Evolutionary conservation across 805 yeast genomes (phyloP).

Genomic region (Suhomyces prunicola): DNA sequence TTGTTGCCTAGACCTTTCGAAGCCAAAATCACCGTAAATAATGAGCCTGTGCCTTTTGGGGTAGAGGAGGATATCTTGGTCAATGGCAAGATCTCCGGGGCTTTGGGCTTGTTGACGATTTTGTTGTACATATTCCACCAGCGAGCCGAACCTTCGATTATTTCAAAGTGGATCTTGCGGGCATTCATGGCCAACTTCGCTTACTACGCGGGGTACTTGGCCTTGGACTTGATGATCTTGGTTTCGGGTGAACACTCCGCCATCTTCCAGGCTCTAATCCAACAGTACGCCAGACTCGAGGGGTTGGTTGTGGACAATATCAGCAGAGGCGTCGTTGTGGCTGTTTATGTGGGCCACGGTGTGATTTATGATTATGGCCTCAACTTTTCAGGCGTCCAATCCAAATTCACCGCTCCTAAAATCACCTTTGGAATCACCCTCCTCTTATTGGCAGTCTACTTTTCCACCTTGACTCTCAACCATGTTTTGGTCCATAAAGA

Average conservation of each 20-base stretch:
- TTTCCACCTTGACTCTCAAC: conserved; percentile 2
- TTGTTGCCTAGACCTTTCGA: conserved; percentile 4
- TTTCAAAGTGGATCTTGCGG: neutral
- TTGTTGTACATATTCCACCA: conserved; percentile 2
- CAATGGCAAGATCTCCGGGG: conserved; percentile 2
- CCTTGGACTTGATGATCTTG: neutral
- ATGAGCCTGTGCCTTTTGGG: conserved; percentile 5
- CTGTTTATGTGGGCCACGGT: conserved; percentile 4
- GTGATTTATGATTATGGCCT: conserved; percentile 1
- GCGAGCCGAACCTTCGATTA: neutral
- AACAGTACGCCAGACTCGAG: neutral
- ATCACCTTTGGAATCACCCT: neutral
- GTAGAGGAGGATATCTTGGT: neutral
- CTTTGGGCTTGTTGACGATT: neutral
- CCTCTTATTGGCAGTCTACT: neutral
- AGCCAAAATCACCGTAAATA: conserved; percentile 2
- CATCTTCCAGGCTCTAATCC: neutral
- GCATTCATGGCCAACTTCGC: neutral
- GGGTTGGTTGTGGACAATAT: neutral
- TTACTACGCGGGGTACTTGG: neutral
- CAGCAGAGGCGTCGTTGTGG: neutral
- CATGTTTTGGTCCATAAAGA: conserved; percentile 1
- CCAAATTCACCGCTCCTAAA: neutral
- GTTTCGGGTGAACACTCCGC: neutral
- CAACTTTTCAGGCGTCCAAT: neutral